Percentiles rank a stretch among this genome's conserved stretches.
phyloP scores from a whole-genome alignment of 441 rosid genomes.

The Mallotus repandus region DNA sequence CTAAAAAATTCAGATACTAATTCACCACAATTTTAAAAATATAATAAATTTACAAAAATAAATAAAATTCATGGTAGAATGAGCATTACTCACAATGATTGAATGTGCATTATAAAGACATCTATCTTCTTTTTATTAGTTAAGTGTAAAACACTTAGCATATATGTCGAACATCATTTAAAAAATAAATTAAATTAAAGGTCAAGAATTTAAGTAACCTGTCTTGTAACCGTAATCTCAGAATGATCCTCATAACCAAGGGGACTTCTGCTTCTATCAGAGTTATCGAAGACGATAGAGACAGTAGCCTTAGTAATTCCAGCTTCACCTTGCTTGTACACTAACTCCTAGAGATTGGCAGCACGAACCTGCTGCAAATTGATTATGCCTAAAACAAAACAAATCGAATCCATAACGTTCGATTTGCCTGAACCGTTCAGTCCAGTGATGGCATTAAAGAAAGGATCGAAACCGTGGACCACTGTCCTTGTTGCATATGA shows the following conservation, averaged over 20 bases:
- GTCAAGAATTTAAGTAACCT: slow-evolving; percentile 41
- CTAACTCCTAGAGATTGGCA: slow-evolving; percentile 94
- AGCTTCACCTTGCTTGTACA: slow-evolving; percentile 99
- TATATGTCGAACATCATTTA: not conserved
- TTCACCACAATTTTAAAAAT: too few relatives aligned
- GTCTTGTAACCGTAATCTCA: slow-evolving; percentile 91
- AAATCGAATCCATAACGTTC: slow-evolving; percentile 91
- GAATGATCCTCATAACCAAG: slow-evolving; percentile 85
- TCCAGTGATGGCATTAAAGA: slow-evolving; percentile 94
- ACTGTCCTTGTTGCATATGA: slow-evolving; percentile 95
- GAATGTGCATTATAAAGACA: too few relatives aligned
- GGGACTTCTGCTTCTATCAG: slow-evolving; percentile 73
- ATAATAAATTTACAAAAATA: too few relatives aligned
- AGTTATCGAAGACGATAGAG: slow-evolving; percentile 79
- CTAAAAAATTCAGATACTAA: too few relatives aligned
- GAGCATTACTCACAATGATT: too few relatives aligned
- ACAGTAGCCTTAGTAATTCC: slow-evolving; percentile 98
- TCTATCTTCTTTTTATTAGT: too few relatives aligned
- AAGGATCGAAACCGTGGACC: slow-evolving; percentile 87
- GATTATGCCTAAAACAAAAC: slow-evolving; percentile 94
- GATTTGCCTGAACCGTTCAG: slow-evolving; percentile 98
- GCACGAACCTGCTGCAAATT: slow-evolving; percentile 99
- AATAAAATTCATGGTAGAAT: too few relatives aligned
- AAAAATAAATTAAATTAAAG: not conserved
- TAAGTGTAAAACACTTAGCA: too few relatives aligned